Percentiles rank a stretch among this genome's conserved stretches.
phyloP scores from a whole-genome alignment of 192 early-diverging fungal genomes.

The Rhizoclosmatium globosum region DNA sequence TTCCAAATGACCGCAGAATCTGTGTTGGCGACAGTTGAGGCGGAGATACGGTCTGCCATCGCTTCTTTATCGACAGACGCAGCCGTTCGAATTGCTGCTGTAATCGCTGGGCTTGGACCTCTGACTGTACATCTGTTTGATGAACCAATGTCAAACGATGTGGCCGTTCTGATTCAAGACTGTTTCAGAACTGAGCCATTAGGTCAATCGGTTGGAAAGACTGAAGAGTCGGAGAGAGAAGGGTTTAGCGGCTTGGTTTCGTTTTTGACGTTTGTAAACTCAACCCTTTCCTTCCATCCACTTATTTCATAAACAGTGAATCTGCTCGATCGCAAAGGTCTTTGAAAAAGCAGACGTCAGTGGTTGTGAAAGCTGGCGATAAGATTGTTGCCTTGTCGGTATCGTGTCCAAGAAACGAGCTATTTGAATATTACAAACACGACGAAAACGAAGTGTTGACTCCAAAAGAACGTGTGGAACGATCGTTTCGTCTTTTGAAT shows the following conservation, averaged over 20 bases:
- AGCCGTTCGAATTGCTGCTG: neutral
- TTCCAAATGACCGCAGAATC: neutral
- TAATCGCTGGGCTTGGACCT: neutral
- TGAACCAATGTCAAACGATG: neutral
- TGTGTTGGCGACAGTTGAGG: neutral
- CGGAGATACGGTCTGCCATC: neutral
- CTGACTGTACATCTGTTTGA: neutral
- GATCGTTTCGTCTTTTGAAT: neutral
- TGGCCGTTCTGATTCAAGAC: neutral
- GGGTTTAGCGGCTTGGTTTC: no score
- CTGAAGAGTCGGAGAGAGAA: neutral
- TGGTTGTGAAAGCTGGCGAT: constrained; percentile 4
- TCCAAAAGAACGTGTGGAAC: neutral
- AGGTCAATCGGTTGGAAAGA: neutral
- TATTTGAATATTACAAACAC: neutral
- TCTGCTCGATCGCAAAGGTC: no score
- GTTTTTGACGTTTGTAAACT: no score
- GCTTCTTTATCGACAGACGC: neutral
- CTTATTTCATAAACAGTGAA: no score
- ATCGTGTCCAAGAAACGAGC: neutral
- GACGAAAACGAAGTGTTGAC: neutral
- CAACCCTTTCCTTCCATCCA: no score
- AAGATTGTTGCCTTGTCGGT: neutral
- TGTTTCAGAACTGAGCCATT: neutral
- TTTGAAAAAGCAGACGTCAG: neutral